Percentiles rank a stretch among this genome's conserved stretches.
phyloP scores from a whole-genome alignment of 176 grass and related monocot species.

The Paspalum notatum region DNA sequence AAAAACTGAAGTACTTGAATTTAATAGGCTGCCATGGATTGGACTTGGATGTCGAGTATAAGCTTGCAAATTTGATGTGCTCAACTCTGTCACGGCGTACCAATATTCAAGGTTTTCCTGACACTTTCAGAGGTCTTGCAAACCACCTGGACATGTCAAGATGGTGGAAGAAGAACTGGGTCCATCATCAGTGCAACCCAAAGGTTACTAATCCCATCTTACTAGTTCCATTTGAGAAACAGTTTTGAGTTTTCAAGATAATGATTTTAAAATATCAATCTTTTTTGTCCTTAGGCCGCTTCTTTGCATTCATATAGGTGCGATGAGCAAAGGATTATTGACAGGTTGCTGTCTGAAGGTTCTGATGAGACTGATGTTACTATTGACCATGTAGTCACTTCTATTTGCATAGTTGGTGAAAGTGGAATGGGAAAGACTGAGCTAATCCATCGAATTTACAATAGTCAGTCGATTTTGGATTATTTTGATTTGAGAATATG shows the following conservation, averaged over 20 bases:
- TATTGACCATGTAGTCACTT: not conserved
- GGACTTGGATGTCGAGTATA: not conserved
- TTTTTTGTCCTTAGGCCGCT: not conserved
- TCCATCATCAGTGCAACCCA: not conserved
- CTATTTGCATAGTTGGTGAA: conserved; percentile 14
- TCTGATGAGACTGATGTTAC: not conserved
- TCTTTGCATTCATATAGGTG: not conserved
- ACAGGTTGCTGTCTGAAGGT: not conserved
- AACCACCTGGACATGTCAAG: not conserved
- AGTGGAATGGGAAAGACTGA: conserved; percentile 3
- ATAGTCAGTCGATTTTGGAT: not conserved
- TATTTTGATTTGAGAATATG: not conserved
- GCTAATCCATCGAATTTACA: not conserved
- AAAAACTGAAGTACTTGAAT: not conserved
- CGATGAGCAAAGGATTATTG: not conserved
- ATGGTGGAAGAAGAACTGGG: conserved; percentile 1
- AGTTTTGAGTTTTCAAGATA: not conserved
- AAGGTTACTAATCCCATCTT: not conserved
- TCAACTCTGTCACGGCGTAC: not conserved
- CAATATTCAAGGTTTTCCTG: not conserved
- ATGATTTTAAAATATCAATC: not conserved
- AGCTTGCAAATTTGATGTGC: not conserved
- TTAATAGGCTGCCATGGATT: not conserved
- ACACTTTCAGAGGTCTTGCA: not conserved
- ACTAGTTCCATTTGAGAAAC: not conserved